These are phyloP conservation scores for Dittrichia graveolens DNA, from an alignment of 129 eudicot species.

Conservation along the genomic window DNA sequence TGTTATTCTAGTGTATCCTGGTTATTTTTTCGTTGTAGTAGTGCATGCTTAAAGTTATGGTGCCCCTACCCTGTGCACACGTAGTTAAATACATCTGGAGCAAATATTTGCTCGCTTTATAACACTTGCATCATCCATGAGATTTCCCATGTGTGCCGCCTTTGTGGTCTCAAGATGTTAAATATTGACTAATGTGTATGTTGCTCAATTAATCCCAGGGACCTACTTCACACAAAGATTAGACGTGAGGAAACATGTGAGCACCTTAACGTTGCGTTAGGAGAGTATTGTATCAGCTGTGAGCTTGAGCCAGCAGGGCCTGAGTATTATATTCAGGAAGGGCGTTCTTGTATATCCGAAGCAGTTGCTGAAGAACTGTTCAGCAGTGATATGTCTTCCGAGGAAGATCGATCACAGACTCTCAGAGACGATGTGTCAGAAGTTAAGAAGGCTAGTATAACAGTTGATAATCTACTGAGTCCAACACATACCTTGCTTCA, in stretches of 20 bases:
- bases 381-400: conserved; percentile 43
- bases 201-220: conserved; percentile 47
- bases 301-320: conserved; percentile 85
- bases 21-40: no score
- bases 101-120: no score
- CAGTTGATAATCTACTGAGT: conserved; percentile 68
- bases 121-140: no score
- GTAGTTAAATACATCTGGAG: no score
- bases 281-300: conserved; percentile 78
- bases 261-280: conserved; percentile 54
- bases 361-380: conserved; percentile 60
- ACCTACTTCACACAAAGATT: conserved; percentile 58
- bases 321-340: conserved; percentile 55
- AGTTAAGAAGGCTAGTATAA: conserved; percentile 52
- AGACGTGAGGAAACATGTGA: conserved; percentile 65
- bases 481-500: conserved; percentile 83
- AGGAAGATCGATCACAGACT: conserved; percentile 40
- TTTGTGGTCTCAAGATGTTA: background rate
- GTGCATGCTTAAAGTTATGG: no score
- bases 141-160: no score
- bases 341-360: conserved; percentile 54
- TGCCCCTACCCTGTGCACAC: no score
- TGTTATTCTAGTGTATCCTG: no score
- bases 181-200: background rate
- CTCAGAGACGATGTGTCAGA: conserved; percentile 40